A percentile compares a stretch with the other conserved stretches of the same genome.
phyloP scores from a whole-genome alignment of 1,139 yeast genomes.

The Sugiyamaella xylanicola region DNA sequence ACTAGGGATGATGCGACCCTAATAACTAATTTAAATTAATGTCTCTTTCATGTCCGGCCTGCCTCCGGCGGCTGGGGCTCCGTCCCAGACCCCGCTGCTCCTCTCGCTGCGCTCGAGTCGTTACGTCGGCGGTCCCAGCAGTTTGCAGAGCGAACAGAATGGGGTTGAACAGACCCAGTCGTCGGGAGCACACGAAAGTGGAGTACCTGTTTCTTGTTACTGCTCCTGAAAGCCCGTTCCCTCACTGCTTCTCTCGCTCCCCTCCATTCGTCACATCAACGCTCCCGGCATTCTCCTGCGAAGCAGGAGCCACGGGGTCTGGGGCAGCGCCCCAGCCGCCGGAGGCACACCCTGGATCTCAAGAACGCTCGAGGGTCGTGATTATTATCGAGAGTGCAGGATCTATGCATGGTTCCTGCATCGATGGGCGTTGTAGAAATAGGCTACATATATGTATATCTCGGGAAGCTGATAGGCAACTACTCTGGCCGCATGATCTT shows the following conservation, averaged over 20 bases:
- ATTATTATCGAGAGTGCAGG: too few relatives aligned
- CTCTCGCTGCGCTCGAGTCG: neutral
- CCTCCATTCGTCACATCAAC: neutral
- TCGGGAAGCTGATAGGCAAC: too few relatives aligned
- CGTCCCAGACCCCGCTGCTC: neutral
- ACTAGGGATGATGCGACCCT: too few relatives aligned
- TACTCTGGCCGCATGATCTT: neutral
- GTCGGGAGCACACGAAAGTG: neutral
- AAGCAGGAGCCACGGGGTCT: neutral
- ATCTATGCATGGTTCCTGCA: neutral
- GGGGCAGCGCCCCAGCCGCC: neutral
- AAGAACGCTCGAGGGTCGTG: too few relatives aligned
- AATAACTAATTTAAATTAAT: too few relatives aligned
- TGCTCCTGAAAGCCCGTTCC: too few relatives aligned
- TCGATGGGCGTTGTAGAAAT: neutral
- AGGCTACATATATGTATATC: too few relatives aligned
- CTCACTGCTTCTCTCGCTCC: neutral
- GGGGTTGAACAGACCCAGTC: neutral
- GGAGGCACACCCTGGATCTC: neutral
- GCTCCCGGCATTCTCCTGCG: neutral
- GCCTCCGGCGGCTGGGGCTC: slow-evolving; percentile 1
- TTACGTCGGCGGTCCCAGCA: neutral
- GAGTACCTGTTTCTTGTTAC: too few relatives aligned
- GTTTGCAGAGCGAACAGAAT: neutral
- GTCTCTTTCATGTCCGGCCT: neutral